phyloP scores from a whole-genome alignment of 306 rosid species.

The Gleditsia sinensis region DNA sequence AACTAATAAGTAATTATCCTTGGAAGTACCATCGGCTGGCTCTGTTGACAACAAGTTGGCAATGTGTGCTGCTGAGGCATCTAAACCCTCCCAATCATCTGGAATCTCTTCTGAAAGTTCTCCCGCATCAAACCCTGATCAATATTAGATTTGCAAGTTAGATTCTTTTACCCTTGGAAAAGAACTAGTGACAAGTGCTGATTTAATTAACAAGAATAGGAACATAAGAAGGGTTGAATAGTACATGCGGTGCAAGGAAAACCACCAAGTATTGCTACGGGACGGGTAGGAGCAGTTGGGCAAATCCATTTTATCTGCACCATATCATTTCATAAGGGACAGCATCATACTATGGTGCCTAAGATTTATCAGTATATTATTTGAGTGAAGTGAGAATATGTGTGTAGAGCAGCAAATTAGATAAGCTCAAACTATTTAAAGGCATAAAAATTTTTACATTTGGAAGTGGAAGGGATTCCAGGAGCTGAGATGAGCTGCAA shows the following conservation, averaged over 20 bases:
- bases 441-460: constrained; percentile 57
- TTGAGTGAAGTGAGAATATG: constrained; percentile 13
- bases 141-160: constrained; percentile 26
- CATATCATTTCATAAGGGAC: constrained; percentile 35
- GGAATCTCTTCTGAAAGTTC: constrained; percentile 93
- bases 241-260: constrained; percentile 97
- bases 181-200: background rate
- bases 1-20: constrained; percentile 6
- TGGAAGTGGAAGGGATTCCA: constrained; percentile 89
- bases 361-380: background rate
- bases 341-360: constrained; percentile 2
- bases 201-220: background rate
- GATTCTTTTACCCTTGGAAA: constrained; percentile 4
- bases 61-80: constrained; percentile 94
- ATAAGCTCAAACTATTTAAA: constrained; percentile 29
- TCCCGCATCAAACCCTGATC: constrained; percentile 93
- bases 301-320: constrained; percentile 99
- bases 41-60: constrained; percentile 93
- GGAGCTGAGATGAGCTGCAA: constrained; percentile 90
- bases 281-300: constrained; percentile 99
- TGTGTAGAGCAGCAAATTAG: constrained; percentile 24
- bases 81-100: constrained; percentile 98
- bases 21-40: constrained; percentile 84
- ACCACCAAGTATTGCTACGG: constrained; percentile 89
- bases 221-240: constrained; percentile 24